A percentile compares a stretch with the other conserved stretches of the same genome.
phyloP scores from a whole-genome alignment of 2,329 filamentous ascomycete genomes.

The Hymenoscyphus occultus region DNA sequence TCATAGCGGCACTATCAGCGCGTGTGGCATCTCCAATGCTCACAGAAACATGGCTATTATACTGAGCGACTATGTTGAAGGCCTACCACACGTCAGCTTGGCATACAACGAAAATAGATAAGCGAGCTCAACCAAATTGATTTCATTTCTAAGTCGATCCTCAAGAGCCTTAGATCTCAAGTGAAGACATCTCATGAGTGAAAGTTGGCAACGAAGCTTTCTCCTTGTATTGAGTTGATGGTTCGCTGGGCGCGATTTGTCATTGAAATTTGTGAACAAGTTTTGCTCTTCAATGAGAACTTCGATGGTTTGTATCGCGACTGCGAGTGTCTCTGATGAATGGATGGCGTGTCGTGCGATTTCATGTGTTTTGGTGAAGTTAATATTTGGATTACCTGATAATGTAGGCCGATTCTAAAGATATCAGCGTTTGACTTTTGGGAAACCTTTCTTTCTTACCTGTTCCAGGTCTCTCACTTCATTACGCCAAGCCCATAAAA shows the following conservation, averaged over 20 bases:
- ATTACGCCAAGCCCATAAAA: conserved; percentile 41
- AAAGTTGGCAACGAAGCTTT: neutral
- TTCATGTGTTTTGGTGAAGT: conserved; percentile 42
- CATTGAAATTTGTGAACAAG: neutral
- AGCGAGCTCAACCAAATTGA: conserved; percentile 5
- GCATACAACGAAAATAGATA: neutral
- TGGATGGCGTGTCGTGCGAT: conserved; percentile 45
- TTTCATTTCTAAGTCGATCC: conserved; percentile 17
- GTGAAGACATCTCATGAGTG: conserved; percentile 15
- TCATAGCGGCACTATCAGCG: conserved; percentile 48
- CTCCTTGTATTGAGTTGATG: neutral
- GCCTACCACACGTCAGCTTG: conserved; percentile 1
- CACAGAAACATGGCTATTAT: conserved; percentile 41
- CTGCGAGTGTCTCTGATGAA: conserved; percentile 42
- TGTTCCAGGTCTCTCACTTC: conserved; percentile 36
- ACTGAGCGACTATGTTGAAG: conserved; percentile 45
- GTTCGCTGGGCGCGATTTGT: too few species aligned
- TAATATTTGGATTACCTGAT: too few species aligned
- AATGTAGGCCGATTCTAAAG: conserved; percentile 6
- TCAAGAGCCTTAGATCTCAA: conserved; percentile 10
- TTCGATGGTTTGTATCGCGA: conserved; percentile 36
- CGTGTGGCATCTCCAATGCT: conserved; percentile 41
- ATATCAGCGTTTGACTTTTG: neutral
- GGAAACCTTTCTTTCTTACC: neutral
- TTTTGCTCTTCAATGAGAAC: conserved; percentile 7